Base-by-base conservation (phyloP, 106 monocot species). In the Posidonia australis region DNA sequence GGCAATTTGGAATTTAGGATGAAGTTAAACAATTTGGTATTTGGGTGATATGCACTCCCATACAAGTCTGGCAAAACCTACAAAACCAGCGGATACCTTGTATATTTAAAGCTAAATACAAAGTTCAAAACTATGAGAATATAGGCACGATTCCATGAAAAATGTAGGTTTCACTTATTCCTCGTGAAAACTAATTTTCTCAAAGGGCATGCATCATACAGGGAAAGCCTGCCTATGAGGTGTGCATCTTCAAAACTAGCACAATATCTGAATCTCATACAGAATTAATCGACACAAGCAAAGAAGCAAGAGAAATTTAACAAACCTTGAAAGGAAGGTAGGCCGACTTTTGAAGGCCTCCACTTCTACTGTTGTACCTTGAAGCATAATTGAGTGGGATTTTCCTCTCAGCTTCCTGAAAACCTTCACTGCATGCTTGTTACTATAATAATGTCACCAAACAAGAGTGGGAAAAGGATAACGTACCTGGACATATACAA, bases 371-470 rank as follows among this genome's bases (percentile, higher is more conserved):
- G 71, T 72, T 90, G 72, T 85, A 99, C 74, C 98, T 82, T 63
- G 98, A 99, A 70, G 98, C 98, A 81, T 99, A 99, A 67, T 99
- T 99, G 73, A 99, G 87, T 44, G 98, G 98, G 64, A 99, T 99
- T 77, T 99, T 99, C 69, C 98, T 82, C 79, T 99, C 98, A 44
- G 98, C 98, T 81, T 99, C 98, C 98, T 99, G 79, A 69, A 66
- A 78, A 30, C 52, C 82, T 82, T 72, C 53, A 27, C 16, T 46
- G 70, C 26, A 69, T 59, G 26, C 54, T 73, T 62, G 24, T 80
- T 74, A 80, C 58, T 44, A 46, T 25, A 25, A 20, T 17, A 62
- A 64, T 9, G 36, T 24, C 43, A 27, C 17, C n/a, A 25, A 54
- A 21, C 30, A 14, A 24, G 53, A 44, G 30, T 5, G 31, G 55